Evolutionary conservation across 2,329 filamentous ascomycete genomes (phyloP), one percentile per base, ranked within the genome.

Genomic region (Colletotrichum navitas): DNA sequence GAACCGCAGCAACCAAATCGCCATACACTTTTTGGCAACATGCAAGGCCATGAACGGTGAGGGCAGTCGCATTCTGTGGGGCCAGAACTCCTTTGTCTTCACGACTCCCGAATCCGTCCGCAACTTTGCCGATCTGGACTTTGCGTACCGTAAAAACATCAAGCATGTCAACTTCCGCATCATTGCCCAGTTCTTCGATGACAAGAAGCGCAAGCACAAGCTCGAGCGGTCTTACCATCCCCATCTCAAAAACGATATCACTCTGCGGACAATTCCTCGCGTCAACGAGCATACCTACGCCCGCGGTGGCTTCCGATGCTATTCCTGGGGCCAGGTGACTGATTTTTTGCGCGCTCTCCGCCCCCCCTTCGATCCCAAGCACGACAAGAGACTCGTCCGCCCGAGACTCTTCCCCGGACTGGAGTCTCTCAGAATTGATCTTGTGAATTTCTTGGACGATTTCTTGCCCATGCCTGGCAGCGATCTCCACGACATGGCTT

Each of bases 131-230:
- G 84, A 86, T 39, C 78, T 89, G 45, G 79, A 81, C 55, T 68
- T 81, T 14, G 68, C 78, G 5, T 83, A 83, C 67, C 85, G 88
- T 21, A 77, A 81, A 41, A 77, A 79, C 14, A 82, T 90, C 65
- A 80, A 81, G 32, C 79, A 84, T 67, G 78, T 87, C 75, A 88
- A 81, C 36, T 79, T 89, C 51, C 86, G 88, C 52, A 79, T 89
- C 75, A 85, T 89, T 69, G 87, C 87, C 12, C 82, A 81, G 63
- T 89, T 87, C 76, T 90, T 88, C 72, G 86, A 89, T 66, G 87
- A 89, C 60, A 72, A 63, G 52, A 82, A 80, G 47, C 79, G 79
- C 18, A 73, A 70, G 24, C 85, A 85, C 73, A 83, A 81, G 72
- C 78, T 85, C 55, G 80, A 80, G 34, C 79, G 78, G 29, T 78